These are phyloP conservation scores for Leccinum truebloodii DNA, from an alignment of 768 basidiomycete genomes.

Conservation along the genomic window DNA sequence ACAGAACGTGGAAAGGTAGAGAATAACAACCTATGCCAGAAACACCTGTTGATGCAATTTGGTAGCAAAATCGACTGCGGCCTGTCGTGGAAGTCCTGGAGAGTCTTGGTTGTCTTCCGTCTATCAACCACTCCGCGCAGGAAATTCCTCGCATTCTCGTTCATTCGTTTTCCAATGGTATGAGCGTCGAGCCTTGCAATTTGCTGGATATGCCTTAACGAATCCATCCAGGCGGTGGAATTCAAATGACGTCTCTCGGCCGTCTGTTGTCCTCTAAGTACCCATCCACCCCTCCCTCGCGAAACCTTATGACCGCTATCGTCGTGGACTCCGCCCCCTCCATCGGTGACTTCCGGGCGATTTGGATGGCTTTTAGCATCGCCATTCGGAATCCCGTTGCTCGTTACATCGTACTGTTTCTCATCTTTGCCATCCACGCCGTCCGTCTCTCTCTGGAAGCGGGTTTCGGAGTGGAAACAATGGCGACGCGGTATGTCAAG, in stretches of 20 bases:
- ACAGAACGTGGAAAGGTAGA: slow-evolving; percentile 14
- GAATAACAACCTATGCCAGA: not conserved
- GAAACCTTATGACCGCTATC: slow-evolving; percentile 13
- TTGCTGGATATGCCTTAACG: not conserved
- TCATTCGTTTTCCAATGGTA: slow-evolving; percentile 35
- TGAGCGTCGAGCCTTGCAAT: not conserved
- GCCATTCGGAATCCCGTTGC: slow-evolving; percentile 23
- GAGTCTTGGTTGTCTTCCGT: slow-evolving; percentile 24
- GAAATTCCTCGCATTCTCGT: slow-evolving; percentile 17
- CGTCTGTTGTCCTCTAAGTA: slow-evolving; percentile 23
- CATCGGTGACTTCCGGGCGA: slow-evolving; percentile 12
- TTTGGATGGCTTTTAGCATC: slow-evolving; percentile 24
- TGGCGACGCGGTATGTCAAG: slow-evolving; percentile 6
- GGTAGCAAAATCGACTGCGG: slow-evolving; percentile 20
- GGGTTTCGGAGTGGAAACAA: slow-evolving; percentile 22
- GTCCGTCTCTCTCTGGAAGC: slow-evolving; percentile 10
- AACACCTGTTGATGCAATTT: not conserved
- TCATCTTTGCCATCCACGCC: slow-evolving; percentile 19
- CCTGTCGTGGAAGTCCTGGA: slow-evolving; percentile 27
- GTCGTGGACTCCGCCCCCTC: slow-evolving; percentile 28
- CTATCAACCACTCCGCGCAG: not conserved
- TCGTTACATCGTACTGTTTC: slow-evolving; percentile 11
- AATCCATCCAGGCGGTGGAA: slow-evolving; percentile 19
- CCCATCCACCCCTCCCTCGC: slow-evolving; percentile 7
- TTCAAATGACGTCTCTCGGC: slow-evolving; percentile 22